A percentile compares a stretch with the other conserved stretches of the same genome.
These are phyloP conservation scores for Aspergillus uvarum DNA, from an alignment of 2,329 filamentous ascomycete genomes.

Conservation along the genomic window DNA sequence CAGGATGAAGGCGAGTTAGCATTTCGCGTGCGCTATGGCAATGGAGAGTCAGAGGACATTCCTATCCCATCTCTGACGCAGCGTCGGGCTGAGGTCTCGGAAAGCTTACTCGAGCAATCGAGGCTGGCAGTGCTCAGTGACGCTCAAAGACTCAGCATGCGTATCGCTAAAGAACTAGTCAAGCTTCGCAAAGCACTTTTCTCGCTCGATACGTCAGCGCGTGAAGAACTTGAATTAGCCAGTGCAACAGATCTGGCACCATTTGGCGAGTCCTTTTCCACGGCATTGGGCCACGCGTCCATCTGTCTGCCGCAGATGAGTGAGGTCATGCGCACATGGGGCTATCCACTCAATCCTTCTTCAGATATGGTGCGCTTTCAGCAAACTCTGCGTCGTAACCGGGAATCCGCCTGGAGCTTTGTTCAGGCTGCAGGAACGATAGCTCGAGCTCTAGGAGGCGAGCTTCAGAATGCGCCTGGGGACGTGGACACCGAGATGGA, in stretches of 20 bases:
- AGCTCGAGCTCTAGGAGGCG: conserved; percentile 56
- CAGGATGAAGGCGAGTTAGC: conserved; percentile 48
- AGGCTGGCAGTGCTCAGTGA: conserved; percentile 51
- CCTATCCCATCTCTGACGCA: conserved; percentile 43
- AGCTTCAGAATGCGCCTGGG: conserved; percentile 46
- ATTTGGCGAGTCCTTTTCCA: conserved; percentile 42
- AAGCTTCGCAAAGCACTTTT: conserved; percentile 58
- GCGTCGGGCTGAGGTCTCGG: conserved; percentile 28
- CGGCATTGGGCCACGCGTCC: conserved; percentile 45
- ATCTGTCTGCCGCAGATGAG: conserved; percentile 57
- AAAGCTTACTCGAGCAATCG: conserved; percentile 39
- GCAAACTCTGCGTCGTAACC: conserved; percentile 55
- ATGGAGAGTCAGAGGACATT: conserved; percentile 61
- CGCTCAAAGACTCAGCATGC: conserved; percentile 54
- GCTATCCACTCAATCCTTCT: conserved; percentile 59
- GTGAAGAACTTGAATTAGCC: conserved; percentile 31
- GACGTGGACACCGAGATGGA: conserved; percentile 40
- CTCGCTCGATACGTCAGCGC: conserved; percentile 43
- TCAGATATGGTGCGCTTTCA: conserved; percentile 55
- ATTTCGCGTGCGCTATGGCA: conserved; percentile 58
- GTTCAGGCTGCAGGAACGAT: conserved; percentile 62
- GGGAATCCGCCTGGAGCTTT: conserved; percentile 59
- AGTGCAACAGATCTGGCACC: conserved; percentile 29
- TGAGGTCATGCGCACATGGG: conserved; percentile 55
- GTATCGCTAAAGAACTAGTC: conserved; percentile 56